A percentile compares a stretch with the other conserved stretches of the same genome.
phyloP scores from a whole-genome alignment of 1,284 basidiomycete species.

The Trametes sp. region DNA sequence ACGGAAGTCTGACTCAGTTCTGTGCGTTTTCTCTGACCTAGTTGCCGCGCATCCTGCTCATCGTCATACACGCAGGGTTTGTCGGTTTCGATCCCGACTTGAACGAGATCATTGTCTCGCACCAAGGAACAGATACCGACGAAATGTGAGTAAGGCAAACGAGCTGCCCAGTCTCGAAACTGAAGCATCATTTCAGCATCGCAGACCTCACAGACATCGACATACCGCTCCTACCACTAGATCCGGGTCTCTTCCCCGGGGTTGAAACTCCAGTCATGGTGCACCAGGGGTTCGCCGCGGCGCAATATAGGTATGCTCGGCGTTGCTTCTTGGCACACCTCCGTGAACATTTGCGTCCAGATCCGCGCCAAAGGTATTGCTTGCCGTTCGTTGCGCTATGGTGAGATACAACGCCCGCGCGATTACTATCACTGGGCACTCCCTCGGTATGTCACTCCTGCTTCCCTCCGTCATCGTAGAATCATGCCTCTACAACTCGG shows the following conservation, averaged over 20 bases:
- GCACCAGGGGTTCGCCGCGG: conserved; percentile 62
- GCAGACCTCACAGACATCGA: conserved; percentile 46
- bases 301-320: conserved; percentile 55
- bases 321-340: neutral
- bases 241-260: conserved; percentile 60
- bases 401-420: conserved; percentile 35
- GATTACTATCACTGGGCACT: conserved; percentile 49
- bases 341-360: conserved; percentile 26
- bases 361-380: conserved; percentile 44
- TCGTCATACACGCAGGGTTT: conserved; percentile 39
- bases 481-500: no score
- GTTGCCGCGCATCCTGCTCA: neutral
- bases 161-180: neutral
- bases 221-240: conserved; percentile 35
- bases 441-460: conserved; percentile 42
- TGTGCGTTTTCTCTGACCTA: conserved; percentile 41
- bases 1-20: conserved; percentile 57
- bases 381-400: conserved; percentile 45
- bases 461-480: neutral
- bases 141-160: conserved; percentile 49
- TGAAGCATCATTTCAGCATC: conserved; percentile 32
- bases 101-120: conserved; percentile 41
- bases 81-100: conserved; percentile 37
- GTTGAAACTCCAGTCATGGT: conserved; percentile 54
- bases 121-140: conserved; percentile 55